Base-by-base conservation (phyloP, 306 rosid genomes). In the Vigna trinervia region DNA sequence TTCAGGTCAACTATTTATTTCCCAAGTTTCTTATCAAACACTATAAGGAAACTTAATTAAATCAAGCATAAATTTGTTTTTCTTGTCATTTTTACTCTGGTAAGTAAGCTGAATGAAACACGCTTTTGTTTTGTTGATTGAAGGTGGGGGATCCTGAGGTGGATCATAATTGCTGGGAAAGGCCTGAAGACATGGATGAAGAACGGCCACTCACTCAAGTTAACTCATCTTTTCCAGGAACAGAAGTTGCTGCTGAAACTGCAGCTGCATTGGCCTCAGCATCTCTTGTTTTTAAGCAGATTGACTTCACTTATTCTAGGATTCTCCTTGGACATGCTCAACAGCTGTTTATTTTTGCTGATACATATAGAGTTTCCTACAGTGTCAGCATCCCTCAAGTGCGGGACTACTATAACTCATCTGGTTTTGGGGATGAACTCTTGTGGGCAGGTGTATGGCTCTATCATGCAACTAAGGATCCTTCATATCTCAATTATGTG, bases 211-310 rank as follows among this genome's bases (percentile, higher is more conserved):
- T 83, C 6, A 50, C 51, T 39, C 88, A 87, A 73, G 77, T 89
- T 47, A 92, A 92, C 74, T 75, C 87, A 81, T 82, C 91, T 5
- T 87, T 69, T 74, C 97, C 94, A n/a, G 91, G 97, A 82, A 77
- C 95, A 80, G 97, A 92, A 57, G 89, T 88, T 66, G 92, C 87
- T 8, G 97, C 97, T 20, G 93, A 92, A 87, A 88, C 93, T 9
- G 89, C 93, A 3, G 97, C 95, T 30, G 89, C 95, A 39, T 73
- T 92, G 84, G 91, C 97, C 39, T 85, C 94, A 2, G 89, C 95
- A 28, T 88, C 95, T 80, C 85, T 89, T 6, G 91, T 88, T 64
- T 91, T 88, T 81, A 86, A 79, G 84, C 48, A 79, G 17, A 67
- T 60, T 15, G 46, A 89, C 70, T 67, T 66, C 12, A 20, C 88